These are phyloP conservation scores for Skeletonema potamos DNA, from an alignment of 108 stramenopile genomes.

Conservation along the genomic window DNA sequence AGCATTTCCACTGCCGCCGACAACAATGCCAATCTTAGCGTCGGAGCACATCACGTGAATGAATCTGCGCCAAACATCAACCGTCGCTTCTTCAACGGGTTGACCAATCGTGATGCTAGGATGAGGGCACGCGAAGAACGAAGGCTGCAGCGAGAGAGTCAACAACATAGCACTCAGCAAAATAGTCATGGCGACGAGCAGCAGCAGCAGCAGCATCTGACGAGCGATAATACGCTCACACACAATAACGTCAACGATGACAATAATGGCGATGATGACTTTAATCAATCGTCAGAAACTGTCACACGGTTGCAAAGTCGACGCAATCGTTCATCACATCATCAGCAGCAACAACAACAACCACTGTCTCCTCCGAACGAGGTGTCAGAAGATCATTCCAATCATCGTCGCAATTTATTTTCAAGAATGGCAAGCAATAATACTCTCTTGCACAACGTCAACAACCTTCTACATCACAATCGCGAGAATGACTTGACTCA, in stretches of 20 bases:
- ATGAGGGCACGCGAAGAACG: neutral
- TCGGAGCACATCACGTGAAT: neutral
- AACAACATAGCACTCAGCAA: neutral
- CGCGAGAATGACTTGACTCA: neutral
- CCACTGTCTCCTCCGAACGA: too few relatives aligned
- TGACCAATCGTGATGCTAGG: neutral
- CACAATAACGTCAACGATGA: neutral
- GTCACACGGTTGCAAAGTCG: neutral
- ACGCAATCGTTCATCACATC: too few relatives aligned
- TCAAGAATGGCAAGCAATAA: neutral
- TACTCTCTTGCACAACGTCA: too few relatives aligned
- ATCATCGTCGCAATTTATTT: neutral
- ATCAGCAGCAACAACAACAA: too few relatives aligned
- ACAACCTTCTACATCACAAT: neutral
- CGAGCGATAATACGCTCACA: too few relatives aligned
- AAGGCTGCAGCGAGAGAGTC: neutral
- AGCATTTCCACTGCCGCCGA: neutral
- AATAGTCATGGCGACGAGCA: neutral
- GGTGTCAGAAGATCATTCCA: too few relatives aligned
- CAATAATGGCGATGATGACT: neutral
- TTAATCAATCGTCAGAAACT: neutral
- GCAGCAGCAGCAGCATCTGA: neutral
- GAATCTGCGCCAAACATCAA: neutral
- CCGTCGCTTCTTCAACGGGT: neutral
- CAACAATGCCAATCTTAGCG: neutral